phyloP scores from a whole-genome alignment of 2,329 filamentous ascomycete genomes.

The Colletotrichum sp. region DNA sequence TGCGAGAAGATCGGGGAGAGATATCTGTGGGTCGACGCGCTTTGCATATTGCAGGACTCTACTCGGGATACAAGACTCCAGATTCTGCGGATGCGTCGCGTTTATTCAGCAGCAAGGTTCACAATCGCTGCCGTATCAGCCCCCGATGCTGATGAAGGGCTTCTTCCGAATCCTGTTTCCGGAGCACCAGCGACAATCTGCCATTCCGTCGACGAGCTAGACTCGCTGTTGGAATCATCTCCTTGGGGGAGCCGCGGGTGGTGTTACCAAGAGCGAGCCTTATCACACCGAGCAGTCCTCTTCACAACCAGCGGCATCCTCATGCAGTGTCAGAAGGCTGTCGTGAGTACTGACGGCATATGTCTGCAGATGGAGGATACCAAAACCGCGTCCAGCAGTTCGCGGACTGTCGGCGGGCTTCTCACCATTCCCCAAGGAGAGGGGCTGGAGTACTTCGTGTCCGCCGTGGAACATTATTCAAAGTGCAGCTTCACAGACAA shows the following conservation, averaged over 20 bases:
- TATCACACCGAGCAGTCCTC: not conserved
- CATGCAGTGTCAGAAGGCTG: not conserved
- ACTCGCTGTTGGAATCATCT: not conserved
- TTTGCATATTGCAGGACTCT: not conserved
- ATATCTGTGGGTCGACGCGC: not conserved
- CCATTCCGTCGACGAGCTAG: not conserved
- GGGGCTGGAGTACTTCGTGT: not conserved
- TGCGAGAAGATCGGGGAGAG: not conserved
- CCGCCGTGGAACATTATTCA: not conserved
- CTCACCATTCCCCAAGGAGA: not conserved
- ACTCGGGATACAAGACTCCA: not conserved
- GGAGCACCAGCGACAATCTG: not conserved
- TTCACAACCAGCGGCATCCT: not conserved
- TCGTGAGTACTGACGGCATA: not conserved
- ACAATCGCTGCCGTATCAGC: not conserved
- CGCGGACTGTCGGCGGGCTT: not conserved
- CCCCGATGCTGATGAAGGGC: not conserved
- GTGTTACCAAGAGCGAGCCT: not conserved
- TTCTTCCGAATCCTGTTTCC: not conserved
- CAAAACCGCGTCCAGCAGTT: not conserved
- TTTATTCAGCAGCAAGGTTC: not conserved
- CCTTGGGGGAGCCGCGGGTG: not conserved
- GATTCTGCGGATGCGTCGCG: not conserved
- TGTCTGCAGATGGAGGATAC: rapidly evolving
- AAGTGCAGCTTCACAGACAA: not conserved